phyloP scores from a whole-genome alignment of 2,329 filamentous ascomycete species.

The Grosmannia serpens region DNA sequence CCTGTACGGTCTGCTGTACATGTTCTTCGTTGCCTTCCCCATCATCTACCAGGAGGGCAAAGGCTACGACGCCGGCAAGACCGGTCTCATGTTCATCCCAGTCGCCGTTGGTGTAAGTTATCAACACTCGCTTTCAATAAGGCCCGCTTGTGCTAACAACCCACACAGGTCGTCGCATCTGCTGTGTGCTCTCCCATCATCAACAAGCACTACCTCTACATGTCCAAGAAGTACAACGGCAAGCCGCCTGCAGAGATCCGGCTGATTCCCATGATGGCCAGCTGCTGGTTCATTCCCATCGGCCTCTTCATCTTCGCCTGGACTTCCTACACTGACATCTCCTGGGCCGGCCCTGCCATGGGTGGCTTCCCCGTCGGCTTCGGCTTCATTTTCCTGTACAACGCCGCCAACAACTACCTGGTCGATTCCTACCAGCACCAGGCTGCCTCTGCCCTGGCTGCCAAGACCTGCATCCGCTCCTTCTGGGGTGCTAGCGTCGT shows the following conservation, averaged over 20 bases:
- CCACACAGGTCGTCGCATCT: slow-evolving; percentile 41
- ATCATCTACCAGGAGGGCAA: slow-evolving; percentile 70
- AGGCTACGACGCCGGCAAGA: slow-evolving; percentile 60
- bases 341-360: slow-evolving; percentile 61
- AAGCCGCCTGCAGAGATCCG: slow-evolving; percentile 66
- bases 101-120: slow-evolving; percentile 50
- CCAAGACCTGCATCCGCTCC: slow-evolving; percentile 68
- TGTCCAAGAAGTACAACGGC: slow-evolving; percentile 52
- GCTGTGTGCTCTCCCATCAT: slow-evolving; percentile 58
- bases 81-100: slow-evolving; percentile 81
- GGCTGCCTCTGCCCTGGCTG: slow-evolving; percentile 69
- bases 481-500: slow-evolving; percentile 73
- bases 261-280: slow-evolving; percentile 71
- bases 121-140: neutral
- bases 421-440: slow-evolving; percentile 55
- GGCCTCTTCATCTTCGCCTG: slow-evolving; percentile 40
- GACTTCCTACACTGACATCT: slow-evolving; percentile 51
- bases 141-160: neutral
- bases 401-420: slow-evolving; percentile 65
- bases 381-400: slow-evolving; percentile 76
- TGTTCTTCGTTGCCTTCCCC: slow-evolving; percentile 63
- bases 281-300: slow-evolving; percentile 58
- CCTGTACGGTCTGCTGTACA: slow-evolving; percentile 62
- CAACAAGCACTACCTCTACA: slow-evolving; percentile 67
- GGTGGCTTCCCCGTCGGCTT: slow-evolving; percentile 65